Evolutionary conservation across 2,329 filamentous ascomycete species (phyloP).

Genomic region (Verticillium klebahnii): DNA sequence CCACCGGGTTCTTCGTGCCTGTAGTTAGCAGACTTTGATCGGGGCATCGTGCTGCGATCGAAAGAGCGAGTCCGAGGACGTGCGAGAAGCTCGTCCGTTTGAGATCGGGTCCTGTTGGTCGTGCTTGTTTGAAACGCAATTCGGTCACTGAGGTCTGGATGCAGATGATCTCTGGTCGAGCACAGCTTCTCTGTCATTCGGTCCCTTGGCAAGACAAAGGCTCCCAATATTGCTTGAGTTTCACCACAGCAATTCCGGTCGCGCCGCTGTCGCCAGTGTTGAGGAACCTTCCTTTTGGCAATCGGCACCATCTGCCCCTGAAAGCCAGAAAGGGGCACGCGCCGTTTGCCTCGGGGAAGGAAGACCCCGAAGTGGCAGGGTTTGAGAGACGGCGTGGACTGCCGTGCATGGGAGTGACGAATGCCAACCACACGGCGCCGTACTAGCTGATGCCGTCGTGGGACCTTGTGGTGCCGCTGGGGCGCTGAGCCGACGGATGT

Average conservation of each 20-base stretch:
- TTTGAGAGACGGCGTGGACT: background rate
- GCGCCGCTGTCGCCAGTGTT: background rate
- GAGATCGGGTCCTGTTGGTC: background rate
- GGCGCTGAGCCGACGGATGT: background rate
- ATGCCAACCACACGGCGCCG: background rate
- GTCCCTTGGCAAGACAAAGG: background rate
- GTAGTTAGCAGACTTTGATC: background rate
- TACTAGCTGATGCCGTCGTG: background rate
- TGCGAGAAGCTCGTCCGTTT: background rate
- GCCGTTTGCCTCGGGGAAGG: background rate
- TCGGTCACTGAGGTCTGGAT: background rate
- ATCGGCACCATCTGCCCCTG: background rate
- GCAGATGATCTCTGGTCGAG: background rate
- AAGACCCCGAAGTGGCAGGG: background rate
- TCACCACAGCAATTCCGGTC: background rate
- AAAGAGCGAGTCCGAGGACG: background rate
- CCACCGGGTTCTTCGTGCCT: background rate
- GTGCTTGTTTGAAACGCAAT: background rate
- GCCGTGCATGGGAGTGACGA: background rate
- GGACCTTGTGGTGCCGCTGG: background rate
- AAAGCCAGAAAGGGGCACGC: background rate
- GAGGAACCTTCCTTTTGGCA: background rate
- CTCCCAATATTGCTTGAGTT: background rate
- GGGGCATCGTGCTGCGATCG: background rate
- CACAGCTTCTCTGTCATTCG: background rate